Evolutionary conservation across 2,329 filamentous ascomycete species (phyloP), one percentile per base, ranked within the genome.

Genomic region (Capronia epimyces): DNA sequence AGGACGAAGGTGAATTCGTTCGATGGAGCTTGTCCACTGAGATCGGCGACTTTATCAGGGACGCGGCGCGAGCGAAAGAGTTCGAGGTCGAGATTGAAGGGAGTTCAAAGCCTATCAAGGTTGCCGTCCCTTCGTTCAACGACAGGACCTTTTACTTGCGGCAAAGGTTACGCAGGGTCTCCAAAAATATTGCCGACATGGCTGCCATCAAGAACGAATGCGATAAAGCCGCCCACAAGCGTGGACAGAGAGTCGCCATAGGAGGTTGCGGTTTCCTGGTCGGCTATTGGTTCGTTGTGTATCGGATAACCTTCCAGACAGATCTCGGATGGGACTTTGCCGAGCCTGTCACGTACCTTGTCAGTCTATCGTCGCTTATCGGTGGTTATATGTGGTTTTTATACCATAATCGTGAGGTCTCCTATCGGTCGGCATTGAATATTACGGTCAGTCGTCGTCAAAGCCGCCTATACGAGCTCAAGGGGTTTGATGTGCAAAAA

Each of bases 381-480:
- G 84, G 84, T 6, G 90, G 89, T 59, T 96, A 96, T 64, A 75
- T 95, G 47, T 96, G 89, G 88, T 95, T 96, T 66, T 73, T 95
- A 10, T 95, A 90, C 69, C 87, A 95, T 72, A 94, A 90, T 70
- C 81, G 87, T 16, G 89, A 95, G 69, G 83, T 95, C 9, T 87
- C 82, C 58, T 95, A 95, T 73, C 84, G 86, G 60, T 84, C 84
- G 2, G 89, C 90, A 22, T 82, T 95, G 71, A 90, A 94, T 66
- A 78, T 94, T 47, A 95, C 90, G 5, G 86, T 95, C 31, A 87
- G 81, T 31, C 78, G 82, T 29, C 79, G 89, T 3, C 89, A 95
- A 68, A 78, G 80, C 48, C 81, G 83, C 46, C 73, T 95, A 9
- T 95, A 96, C 66, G 77, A 86, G 59, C 72, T 77, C 37, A 80